Base-by-base conservation (phyloP, 2,329 filamentous ascomycete species). In the Sarocladiaceae sp. region DNA sequence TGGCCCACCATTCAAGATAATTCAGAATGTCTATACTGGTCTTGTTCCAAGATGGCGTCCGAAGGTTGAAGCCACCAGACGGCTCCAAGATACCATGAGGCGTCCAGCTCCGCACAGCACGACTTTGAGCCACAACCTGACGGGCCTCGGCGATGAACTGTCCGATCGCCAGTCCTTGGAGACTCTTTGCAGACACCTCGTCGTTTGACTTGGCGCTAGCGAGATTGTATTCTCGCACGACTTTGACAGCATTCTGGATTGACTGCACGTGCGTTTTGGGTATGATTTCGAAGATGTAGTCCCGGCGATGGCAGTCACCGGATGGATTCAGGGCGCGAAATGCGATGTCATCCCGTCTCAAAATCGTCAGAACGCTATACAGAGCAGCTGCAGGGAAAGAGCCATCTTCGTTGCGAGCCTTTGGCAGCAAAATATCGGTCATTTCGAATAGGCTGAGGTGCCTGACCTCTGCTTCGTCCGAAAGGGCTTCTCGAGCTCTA, bases 1-100 rank as follows among this genome's bases (percentile, higher is more conserved):
- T 72, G 16, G 78, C 69, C 79, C 84, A 89, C 34, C 79, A 71
- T 56, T 88, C 78, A 40, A 93, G 65, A 53, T 88, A 90, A 1
- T 69, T 64, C 41, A 91, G 68, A 39, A 88, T 70, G 18, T 76
- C 67, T 31, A 67, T 57, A 47, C 56, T 58, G 1, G 54, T 45
- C 16, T 55, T 50, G 1, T 54, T 53, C 63, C 63, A 67, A 9
- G 57, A 48, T 2, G 47, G 45, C 20, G 47, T 50, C 26, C 48
- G 48, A 15, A 59, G 31, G 3, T 48, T 49, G 5, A 53, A 47
- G n/a, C 53, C 56, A 13, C 50, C 37, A 5, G 59, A 55, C 23
- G 63, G 54, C 15, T 55, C 53, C 1, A 65, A 51, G 47, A 73
- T 70, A 31, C 78, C 78, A 45, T 71, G 62, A 0, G 67, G 57